phyloP scores from a whole-genome alignment of 805 yeast genomes.

The Kodamaea fukazawae region DNA sequence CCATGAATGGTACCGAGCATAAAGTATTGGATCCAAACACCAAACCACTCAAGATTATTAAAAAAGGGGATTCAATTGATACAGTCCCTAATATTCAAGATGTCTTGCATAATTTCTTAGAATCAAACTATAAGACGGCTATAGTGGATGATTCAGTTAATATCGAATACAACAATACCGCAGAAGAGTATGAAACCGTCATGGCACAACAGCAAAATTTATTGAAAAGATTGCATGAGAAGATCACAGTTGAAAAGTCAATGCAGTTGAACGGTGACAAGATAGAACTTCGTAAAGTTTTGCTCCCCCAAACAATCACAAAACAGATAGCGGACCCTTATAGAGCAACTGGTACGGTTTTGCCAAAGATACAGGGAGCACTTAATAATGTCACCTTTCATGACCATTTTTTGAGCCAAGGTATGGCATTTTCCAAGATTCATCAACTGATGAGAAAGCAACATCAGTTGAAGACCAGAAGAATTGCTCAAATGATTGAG shows the following conservation, averaged over 20 bases:
- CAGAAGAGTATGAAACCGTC: constrained; percentile 59
- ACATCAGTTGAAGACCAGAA: constrained; percentile 65
- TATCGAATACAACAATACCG: constrained; percentile 29
- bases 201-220: constrained; percentile 51
- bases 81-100: constrained; percentile 27
- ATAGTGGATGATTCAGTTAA: constrained; percentile 36
- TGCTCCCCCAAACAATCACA: constrained; percentile 41
- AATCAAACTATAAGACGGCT: constrained; percentile 29
- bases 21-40: constrained; percentile 27
- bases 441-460: constrained; percentile 63
- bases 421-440: constrained; percentile 63
- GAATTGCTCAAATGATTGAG: constrained; percentile 79
- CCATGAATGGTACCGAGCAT: constrained; percentile 15
- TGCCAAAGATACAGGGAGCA: constrained; percentile 44
- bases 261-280: constrained; percentile 46
- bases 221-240: constrained; percentile 46
- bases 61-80: constrained; percentile 12
- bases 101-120: constrained; percentile 27
- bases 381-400: constrained; percentile 49
- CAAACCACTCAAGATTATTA: constrained; percentile 24
- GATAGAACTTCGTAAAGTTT: constrained; percentile 46
- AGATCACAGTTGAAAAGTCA: constrained; percentile 33
- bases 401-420: constrained; percentile 78
- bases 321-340: constrained; percentile 45
- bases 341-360: constrained; percentile 41